Evolutionary conservation across 177 flowering plant genomes (phyloP).

Genomic region (Vitis hybrid): DNA sequence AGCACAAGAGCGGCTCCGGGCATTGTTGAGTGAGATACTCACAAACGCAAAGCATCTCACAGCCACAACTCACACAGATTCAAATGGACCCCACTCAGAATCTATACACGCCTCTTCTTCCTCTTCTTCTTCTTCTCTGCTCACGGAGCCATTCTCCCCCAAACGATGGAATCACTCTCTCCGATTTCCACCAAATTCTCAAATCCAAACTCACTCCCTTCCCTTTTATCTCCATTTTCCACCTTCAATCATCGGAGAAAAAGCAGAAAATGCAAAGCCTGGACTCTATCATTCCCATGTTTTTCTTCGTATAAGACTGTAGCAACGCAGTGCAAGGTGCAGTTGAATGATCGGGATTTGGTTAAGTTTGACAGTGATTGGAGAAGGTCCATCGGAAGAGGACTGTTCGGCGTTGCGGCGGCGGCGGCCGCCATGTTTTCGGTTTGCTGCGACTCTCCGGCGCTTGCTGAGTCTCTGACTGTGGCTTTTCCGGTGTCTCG

Average conservation of each 20-base stretch:
- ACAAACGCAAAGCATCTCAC: too few relatives aligned
- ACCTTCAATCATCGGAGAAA: constrained; percentile 4
- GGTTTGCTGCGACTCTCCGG: constrained; percentile 49
- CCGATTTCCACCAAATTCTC: constrained; percentile 15
- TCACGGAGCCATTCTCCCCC: too few relatives aligned
- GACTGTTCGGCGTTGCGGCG: constrained; percentile 60
- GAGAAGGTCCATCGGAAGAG: constrained; percentile 32
- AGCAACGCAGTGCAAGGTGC: constrained; percentile 6
- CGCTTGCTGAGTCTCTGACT: constrained; percentile 73
- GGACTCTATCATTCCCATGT: constrained; percentile 1
- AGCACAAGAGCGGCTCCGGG: too few relatives aligned
- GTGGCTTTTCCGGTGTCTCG: constrained; percentile 96
- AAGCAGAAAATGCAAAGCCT: constrained; percentile 8
- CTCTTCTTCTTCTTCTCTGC: too few relatives aligned
- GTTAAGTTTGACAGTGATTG: constrained; percentile 7
- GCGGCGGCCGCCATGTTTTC: constrained; percentile 47
- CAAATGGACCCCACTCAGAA: too few relatives aligned
- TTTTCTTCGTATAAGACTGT: constrained; percentile 4
- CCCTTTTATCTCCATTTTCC: constrained; percentile 20
- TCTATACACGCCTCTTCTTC: too few relatives aligned
- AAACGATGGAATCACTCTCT: constrained; percentile 6
- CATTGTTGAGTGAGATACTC: too few relatives aligned
- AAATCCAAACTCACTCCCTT: constrained; percentile 18
- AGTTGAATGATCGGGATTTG: background rate
- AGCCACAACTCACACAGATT: too few relatives aligned